Evolutionary conservation across 2,329 filamentous ascomycete species (phyloP).

Genomic region (Neopestalotiopsis rosae): DNA sequence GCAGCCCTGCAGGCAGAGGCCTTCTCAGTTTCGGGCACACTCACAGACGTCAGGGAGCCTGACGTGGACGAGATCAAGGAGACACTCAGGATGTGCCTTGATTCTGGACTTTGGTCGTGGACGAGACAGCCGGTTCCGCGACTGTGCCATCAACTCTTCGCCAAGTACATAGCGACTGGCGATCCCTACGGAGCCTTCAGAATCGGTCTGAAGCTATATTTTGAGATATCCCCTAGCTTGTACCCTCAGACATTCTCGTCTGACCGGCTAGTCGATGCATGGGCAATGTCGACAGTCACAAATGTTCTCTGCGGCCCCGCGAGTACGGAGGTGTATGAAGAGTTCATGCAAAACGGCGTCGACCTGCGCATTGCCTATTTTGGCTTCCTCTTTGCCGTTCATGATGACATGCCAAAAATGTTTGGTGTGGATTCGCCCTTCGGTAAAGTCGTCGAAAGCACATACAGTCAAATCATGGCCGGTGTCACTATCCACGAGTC

Average conservation of each 20-base stretch:
- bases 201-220: constrained; percentile 31
- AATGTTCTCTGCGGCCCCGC: constrained; percentile 31
- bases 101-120: constrained; percentile 33
- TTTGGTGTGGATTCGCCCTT: constrained; percentile 30
- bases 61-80: constrained; percentile 25
- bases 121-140: constrained; percentile 31
- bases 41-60: constrained; percentile 20
- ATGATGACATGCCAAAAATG: constrained; percentile 29
- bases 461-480: constrained; percentile 31
- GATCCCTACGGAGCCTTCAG: constrained; percentile 29
- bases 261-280: constrained; percentile 28
- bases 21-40: constrained; percentile 24
- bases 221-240: constrained; percentile 29
- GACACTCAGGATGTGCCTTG: constrained; percentile 31
- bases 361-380: constrained; percentile 31
- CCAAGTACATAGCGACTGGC: constrained; percentile 27
- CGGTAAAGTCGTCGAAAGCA: constrained; percentile 28
- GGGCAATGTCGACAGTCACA: constrained; percentile 28
- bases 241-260: constrained; percentile 30
- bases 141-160: constrained; percentile 30
- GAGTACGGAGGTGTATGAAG: constrained; percentile 27
- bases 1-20: constrained; percentile 32
- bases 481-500: constrained; percentile 25
- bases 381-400: constrained; percentile 32
- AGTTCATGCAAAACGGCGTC: constrained; percentile 28